phyloP scores from a whole-genome alignment of 805 yeast species.

The Suhomyces sp. region DNA sequence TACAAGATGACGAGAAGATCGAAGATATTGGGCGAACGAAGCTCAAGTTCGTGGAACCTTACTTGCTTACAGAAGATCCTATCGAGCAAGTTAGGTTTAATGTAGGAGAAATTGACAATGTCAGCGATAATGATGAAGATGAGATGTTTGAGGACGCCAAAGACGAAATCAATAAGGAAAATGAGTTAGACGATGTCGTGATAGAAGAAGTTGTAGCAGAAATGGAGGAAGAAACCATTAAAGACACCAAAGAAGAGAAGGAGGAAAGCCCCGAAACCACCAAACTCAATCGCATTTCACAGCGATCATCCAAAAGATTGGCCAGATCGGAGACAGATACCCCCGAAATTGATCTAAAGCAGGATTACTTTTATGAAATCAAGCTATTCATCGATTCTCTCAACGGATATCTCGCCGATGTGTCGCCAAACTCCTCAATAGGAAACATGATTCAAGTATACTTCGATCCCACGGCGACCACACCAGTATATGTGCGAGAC shows the following conservation, averaged over 20 bases:
- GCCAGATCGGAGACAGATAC: slow-evolving; percentile 23
- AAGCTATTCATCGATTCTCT: slow-evolving; percentile 21
- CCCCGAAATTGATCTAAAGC: slow-evolving; percentile 22
- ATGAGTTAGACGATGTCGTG: background rate
- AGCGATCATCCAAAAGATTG: slow-evolving; percentile 28
- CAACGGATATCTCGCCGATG: slow-evolving; percentile 13
- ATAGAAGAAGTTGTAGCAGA: slow-evolving; percentile 12
- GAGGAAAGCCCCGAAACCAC: background rate
- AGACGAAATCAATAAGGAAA: background rate
- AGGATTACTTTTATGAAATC: slow-evolving; percentile 26
- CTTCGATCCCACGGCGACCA: slow-evolving; percentile 5
- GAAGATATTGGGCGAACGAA: slow-evolving; percentile 39
- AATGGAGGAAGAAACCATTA: slow-evolving; percentile 10
- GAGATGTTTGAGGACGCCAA: slow-evolving; percentile 2
- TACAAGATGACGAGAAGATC: slow-evolving; percentile 32
- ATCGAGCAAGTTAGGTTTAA: slow-evolving; percentile 44
- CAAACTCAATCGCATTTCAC: background rate
- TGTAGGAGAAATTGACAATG: slow-evolving; percentile 8
- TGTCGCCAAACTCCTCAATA: background rate
- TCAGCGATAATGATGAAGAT: background rate
- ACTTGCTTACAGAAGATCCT: slow-evolving; percentile 47
- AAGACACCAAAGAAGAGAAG: background rate
- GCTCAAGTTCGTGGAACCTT: slow-evolving; percentile 49
- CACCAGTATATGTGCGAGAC: slow-evolving; percentile 9
- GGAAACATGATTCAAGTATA: slow-evolving; percentile 9